Conservation (phyloP, 2,329 filamentous ascomycete species). For the Passalora sequoiae region DNA sequence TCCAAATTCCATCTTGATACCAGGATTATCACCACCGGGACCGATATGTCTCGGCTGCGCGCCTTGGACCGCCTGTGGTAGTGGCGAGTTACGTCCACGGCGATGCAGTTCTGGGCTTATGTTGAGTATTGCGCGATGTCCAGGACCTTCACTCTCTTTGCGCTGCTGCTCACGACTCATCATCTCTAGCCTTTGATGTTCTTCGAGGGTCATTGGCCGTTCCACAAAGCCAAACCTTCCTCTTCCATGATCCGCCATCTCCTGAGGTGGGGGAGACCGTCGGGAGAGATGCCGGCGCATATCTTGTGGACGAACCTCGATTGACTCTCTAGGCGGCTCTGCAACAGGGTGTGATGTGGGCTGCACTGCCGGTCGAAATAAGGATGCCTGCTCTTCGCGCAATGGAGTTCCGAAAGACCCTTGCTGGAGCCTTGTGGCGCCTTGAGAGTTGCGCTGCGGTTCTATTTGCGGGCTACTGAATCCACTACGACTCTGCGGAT, state of each 20-base stretch:
- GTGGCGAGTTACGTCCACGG: slow-evolving; percentile 75
- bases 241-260: slow-evolving; percentile 20
- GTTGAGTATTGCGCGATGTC: slow-evolving; percentile 61
- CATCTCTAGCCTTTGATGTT: slow-evolving; percentile 46
- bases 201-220: slow-evolving; percentile 34
- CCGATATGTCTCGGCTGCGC: slow-evolving; percentile 76
- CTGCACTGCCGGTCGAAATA: slow-evolving; percentile 29
- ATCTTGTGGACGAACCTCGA: slow-evolving; percentile 27
- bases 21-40: slow-evolving; percentile 68
- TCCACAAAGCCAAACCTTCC: slow-evolving; percentile 33
- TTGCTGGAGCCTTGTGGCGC: slow-evolving; percentile 20
- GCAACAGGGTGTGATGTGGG: slow-evolving; percentile 22
- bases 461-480: slow-evolving; percentile 29
- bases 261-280: slow-evolving; percentile 24
- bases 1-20: slow-evolving; percentile 91
- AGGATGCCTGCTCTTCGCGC: slow-evolving; percentile 30
- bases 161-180: slow-evolving; percentile 44
- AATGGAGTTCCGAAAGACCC: slow-evolving; percentile 25
- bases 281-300: slow-evolving; percentile 27
- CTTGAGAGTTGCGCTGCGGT: slow-evolving; percentile 21
- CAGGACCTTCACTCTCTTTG: slow-evolving; percentile 38
- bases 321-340: slow-evolving; percentile 30
- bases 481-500: slow-evolving; percentile 22
- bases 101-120: slow-evolving; percentile 69
- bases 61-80: slow-evolving; percentile 90